Base-by-base conservation (phyloP, 2,329 filamentous ascomycete genomes). In the Samsoniella hepiali region DNA sequence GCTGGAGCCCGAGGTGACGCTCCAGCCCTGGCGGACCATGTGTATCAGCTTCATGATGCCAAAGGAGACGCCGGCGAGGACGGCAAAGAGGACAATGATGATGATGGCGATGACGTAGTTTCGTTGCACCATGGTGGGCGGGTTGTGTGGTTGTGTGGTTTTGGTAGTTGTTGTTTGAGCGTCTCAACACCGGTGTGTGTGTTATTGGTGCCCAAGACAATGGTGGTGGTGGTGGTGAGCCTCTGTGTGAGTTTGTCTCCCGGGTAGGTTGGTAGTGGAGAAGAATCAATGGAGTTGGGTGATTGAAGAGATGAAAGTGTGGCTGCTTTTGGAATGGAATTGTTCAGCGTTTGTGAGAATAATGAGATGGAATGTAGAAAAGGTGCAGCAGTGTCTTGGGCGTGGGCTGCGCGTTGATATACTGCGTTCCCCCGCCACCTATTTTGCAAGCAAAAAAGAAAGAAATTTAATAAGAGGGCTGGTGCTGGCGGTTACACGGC, bases 51-150 rank as follows among this genome's bases (percentile, higher is more conserved):
- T 79, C 76, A 85, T 88, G 74, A 88, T 88, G 65, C 84, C 86
- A 69, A 88, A 88, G 8, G 83, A 81, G 62, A 88, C 84, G 64
- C 78, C 76, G 61, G 84, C 84, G 55, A 89, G 81, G 56, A 88
- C 76, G 71, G 86, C 73, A 77, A 89, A 88, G 68, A 89, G 81
- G 63, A 89, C 74, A 74, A 89, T 88, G 75, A 89, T 83, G 72
- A 89, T 88, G 74, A 89, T 80, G 69, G 86, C 86, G 74, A 89
- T 88, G 70, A 84, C 83, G 75, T 88, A 82, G 82, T 89, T 89
- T 77, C 82, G 77, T 74, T 88, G 84, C 69, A 82, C 78, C 82
- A 84, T 87, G 68, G 68, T 78, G 72, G 22, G 57, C n/a, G 74
- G 72, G 71, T 73, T 67, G 66, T 45, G 11, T 38, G 36, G 36